Base-by-base conservation (phyloP, 805 yeast species). In the Sugiyamaella marilandica region DNA sequence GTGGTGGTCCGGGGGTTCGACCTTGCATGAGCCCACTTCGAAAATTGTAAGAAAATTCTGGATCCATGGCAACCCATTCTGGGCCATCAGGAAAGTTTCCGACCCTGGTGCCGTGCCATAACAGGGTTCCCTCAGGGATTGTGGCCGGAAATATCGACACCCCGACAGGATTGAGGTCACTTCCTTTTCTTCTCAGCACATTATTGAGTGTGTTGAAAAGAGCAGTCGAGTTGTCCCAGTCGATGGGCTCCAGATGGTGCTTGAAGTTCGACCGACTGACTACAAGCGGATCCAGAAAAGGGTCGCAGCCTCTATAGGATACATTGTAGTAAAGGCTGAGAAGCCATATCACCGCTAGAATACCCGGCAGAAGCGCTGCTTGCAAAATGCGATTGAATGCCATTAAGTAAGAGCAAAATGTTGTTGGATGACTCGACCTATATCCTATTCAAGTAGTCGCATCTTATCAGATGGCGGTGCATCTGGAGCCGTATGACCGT, bases 21-120 rank as follows among this genome's bases (percentile, higher is more conserved):
- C 34, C 26, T 19, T 4, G 11, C 29, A 18, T 7, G 33, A 32
- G 14, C 34, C 52, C 47, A 26, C 31, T 41, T 8, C 47, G 31
- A 33, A 51, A 32, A 34, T 34, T 31, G 48, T 76, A 79, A 56
- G 84, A 78, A 65, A 82, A 82, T 59, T 82, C 86, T 56, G 72
- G 76, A 61, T 82, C 84, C 76, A 82, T 70, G 1, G 87, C 87
- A 10, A 80, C 66, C 87, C 87, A 82, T 62, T 83, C 87, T 32
- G 74, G 74, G 21, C 70, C 61, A 0, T 62, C 62, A 1, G 85
- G 85, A 9, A 80, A 58, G 2, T 60, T 52, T 0, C 73, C 72
- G n/a, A 61, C 55, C 2, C 55, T 51, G 2, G 79, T 80, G 0
- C 83, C 71, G 63, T 82, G 87, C 53, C 79, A 83, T 48, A 83